Percentiles rank a stretch among this genome's conserved stretches.
phyloP scores from a whole-genome alignment of 2,329 filamentous ascomycete genomes.

The Calonectria ilicicola region DNA sequence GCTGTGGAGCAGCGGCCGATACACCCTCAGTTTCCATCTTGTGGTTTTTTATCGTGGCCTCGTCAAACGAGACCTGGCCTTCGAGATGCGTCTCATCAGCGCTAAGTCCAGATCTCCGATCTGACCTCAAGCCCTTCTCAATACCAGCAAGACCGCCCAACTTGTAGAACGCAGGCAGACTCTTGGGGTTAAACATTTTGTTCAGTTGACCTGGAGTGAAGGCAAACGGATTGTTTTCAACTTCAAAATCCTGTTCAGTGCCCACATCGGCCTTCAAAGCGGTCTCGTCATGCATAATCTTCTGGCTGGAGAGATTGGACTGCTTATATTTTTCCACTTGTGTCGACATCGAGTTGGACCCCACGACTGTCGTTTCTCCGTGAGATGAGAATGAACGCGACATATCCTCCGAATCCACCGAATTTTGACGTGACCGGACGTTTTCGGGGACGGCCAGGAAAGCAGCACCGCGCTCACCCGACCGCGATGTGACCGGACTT shows the following conservation, averaged over 20 bases:
- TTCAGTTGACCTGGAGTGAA: slow-evolving; percentile 86
- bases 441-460: slow-evolving; percentile 76
- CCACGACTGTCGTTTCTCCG: slow-evolving; percentile 70
- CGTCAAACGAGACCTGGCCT: slow-evolving; percentile 77
- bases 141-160: slow-evolving; percentile 83
- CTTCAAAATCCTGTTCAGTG: slow-evolving; percentile 79
- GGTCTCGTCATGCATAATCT: slow-evolving; percentile 73
- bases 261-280: slow-evolving; percentile 82
- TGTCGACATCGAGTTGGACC: slow-evolving; percentile 53
- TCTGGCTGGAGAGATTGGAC: slow-evolving; percentile 58
- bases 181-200: slow-evolving; percentile 93
- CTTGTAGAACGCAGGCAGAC: slow-evolving; percentile 81
- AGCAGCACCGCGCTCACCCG: slow-evolving; percentile 60
- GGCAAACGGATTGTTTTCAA: slow-evolving; percentile 86
- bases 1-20: background rate
- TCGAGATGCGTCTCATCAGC: slow-evolving; percentile 77
- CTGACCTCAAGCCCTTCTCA: slow-evolving; percentile 81
- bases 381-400: slow-evolving; percentile 70
- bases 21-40: slow-evolving; percentile 50
- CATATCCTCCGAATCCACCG: slow-evolving; percentile 75
- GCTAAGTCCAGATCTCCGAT: slow-evolving; percentile 80
- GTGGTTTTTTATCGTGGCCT: slow-evolving; percentile 64
- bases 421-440: slow-evolving; percentile 72
- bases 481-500: slow-evolving; percentile 62
- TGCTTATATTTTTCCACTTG: slow-evolving; percentile 54